phyloP scores from a whole-genome alignment of 306 rosid species.

The Castanopsis chinensis region DNA sequence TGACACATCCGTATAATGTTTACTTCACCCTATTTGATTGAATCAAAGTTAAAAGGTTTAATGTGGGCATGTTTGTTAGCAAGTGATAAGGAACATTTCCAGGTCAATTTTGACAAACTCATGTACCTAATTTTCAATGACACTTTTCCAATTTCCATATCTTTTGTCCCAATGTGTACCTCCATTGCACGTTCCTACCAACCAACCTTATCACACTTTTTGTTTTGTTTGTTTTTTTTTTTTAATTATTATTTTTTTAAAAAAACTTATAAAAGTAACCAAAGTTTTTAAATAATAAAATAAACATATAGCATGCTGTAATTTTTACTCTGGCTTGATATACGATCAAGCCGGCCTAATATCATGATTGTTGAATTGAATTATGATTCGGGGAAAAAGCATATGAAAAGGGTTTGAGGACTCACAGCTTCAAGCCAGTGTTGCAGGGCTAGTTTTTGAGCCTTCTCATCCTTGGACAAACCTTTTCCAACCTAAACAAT shows the following conservation, averaged over 20 bases:
- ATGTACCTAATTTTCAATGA: not conserved
- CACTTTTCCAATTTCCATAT: not conserved
- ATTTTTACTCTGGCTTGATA: not conserved
- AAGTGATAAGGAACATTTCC: not conserved
- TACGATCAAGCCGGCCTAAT: not conserved
- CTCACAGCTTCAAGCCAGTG: conserved; percentile 99
- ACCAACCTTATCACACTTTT: too few species aligned
- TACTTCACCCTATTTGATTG: too few species aligned
- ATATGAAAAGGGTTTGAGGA: not conserved
- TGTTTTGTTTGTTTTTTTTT: too few species aligned
- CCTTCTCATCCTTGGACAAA: conserved; percentile 93
- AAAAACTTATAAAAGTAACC: too few species aligned
- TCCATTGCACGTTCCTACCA: too few species aligned
- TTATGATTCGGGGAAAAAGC: not conserved
- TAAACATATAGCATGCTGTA: too few species aligned
- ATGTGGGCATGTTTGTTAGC: too few species aligned
- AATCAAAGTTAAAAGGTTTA: too few species aligned
- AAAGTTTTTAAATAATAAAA: too few species aligned
- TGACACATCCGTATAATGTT: too few species aligned
- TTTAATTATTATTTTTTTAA: too few species aligned
- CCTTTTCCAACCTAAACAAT: conserved; percentile 87
- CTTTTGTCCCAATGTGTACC: too few species aligned
- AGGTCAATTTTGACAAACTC: not conserved
- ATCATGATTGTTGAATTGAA: not conserved
- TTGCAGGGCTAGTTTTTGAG: conserved; percentile 86